phyloP scores from a whole-genome alignment of 306 rosid species.

The Styphnolobium japonicum region DNA sequence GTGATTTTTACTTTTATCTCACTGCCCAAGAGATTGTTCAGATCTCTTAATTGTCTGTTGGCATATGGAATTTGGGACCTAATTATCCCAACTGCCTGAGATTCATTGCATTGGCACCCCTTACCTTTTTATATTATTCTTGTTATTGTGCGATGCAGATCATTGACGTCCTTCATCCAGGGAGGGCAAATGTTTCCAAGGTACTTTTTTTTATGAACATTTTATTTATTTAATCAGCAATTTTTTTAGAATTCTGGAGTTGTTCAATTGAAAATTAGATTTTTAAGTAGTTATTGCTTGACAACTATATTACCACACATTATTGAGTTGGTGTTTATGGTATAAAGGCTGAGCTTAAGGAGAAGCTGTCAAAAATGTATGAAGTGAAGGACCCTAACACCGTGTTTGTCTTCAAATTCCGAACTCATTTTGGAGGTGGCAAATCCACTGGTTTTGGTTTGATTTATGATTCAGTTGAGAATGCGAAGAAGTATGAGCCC shows the following conservation, averaged over 20 bases:
- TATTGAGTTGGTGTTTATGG: not conserved
- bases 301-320: too few relatives aligned
- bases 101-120: not conserved
- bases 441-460: slow-evolving; percentile 93
- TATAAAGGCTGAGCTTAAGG: slow-evolving; percentile 84
- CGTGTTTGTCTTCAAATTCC: slow-evolving; percentile 83
- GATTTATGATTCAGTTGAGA: slow-evolving; percentile 87
- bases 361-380: slow-evolving; percentile 70
- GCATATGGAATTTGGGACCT: not conserved
- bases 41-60: not conserved
- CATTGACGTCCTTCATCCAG: slow-evolving; percentile 90
- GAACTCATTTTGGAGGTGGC: slow-evolving; percentile 96
- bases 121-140: not conserved
- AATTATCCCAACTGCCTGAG: not conserved
- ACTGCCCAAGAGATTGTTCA: too few relatives aligned
- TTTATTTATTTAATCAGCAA: not conserved
- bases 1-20: not conserved
- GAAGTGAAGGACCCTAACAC: slow-evolving; percentile 82
- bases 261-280: not conserved
- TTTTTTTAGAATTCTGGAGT: not conserved
- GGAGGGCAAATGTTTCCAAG: slow-evolving; percentile 91
- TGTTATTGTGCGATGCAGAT: slow-evolving; percentile 37
- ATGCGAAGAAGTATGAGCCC: slow-evolving; percentile 89
- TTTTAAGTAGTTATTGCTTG: not conserved
- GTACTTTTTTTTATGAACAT: slow-evolving; percentile 18